A percentile compares a stretch with the other conserved stretches of the same genome.
Conservation (phyloP, 805 yeast species). For the Barnettozyma vustinii region DNA sequence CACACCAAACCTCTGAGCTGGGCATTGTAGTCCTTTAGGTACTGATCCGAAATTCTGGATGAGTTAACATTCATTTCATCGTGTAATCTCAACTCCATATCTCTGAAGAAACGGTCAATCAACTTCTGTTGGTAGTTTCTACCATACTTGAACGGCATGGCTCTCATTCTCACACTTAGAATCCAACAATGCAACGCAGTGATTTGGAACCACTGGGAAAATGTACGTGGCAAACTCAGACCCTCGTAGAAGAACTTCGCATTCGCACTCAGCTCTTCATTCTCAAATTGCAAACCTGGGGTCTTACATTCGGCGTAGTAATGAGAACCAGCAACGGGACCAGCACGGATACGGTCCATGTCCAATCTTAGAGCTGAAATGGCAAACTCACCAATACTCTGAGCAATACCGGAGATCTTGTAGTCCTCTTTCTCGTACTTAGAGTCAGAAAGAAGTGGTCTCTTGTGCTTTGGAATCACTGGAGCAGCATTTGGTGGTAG, state of each 20-base stretch:
- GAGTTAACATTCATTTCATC: constrained; percentile 83
- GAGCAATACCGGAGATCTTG: constrained; percentile 44
- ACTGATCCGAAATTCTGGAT: constrained; percentile 76
- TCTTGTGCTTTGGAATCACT: constrained; percentile 28
- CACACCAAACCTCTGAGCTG: constrained; percentile 87
- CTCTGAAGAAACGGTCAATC: constrained; percentile 83
- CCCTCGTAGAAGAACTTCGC: constrained; percentile 86
- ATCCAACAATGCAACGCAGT: constrained; percentile 92
- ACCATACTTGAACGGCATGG: constrained; percentile 87
- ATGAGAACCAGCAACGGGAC: constrained; percentile 87
- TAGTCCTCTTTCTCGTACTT: constrained; percentile 34
- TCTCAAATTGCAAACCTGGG: constrained; percentile 75
- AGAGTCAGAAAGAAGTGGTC: constrained; percentile 31
- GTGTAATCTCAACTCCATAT: constrained; percentile 79
- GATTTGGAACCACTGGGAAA: constrained; percentile 95
- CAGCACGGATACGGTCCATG: constrained; percentile 90
- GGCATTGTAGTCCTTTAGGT: constrained; percentile 83
- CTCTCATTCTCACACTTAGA: constrained; percentile 90
- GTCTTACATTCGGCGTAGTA: constrained; percentile 83
- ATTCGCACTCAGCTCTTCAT: constrained; percentile 62
- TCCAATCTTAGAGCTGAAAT: constrained; percentile 63
- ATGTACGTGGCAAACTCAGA: constrained; percentile 74
- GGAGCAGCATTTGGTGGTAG: constrained; percentile 28
- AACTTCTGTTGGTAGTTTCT: constrained; percentile 86
- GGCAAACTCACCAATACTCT: constrained; percentile 58